Base-by-base conservation (phyloP, 257 asterid genomes). In the Salvia miltiorrhiza region DNA sequence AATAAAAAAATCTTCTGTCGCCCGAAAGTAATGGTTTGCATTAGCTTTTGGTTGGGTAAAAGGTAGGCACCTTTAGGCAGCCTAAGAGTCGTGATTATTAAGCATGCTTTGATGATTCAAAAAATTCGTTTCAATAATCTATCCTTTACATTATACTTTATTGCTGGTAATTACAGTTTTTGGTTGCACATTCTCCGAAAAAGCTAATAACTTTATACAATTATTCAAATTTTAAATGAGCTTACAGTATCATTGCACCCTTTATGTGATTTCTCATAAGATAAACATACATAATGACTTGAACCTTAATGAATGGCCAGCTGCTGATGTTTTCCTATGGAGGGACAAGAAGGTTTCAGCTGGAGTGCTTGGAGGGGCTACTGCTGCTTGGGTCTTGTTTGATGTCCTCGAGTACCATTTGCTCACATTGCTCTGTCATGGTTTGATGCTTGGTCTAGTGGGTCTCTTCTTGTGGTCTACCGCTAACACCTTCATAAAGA, bases 291-390 rank as follows among this genome's bases (percentile, higher is more conserved):
- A 32, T 63, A 53, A 11, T 63, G 66, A 67, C 68, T 60, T 1
- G 65, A 63, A 6, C 26, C 53, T 37, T 45, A 8, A n/a, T 68
- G 44, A 14, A 43, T 76, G 62, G 10, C 40, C 84, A 94, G 99
- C 79, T 62, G 99, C 99, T 58, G 96, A 94, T 82, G 76, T 91
- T 78, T 75, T 94, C 17, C 80, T 94, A 64, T 94, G 97, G 99
- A 89, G 81, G 84, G 77, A 94, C 83, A 86, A 84, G 91, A 91
- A 94, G 77, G 82, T 83, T 30, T 91, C 99, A 5, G 99, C 79
- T 0, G 93, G 82, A 60, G 88, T 94, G 10, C 84, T 94, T 0
- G 96, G 86, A 28, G 95, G 83, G 45, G 90, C 88, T 0, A 89
- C 97, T 7, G 95, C 90, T 41, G 72, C 82, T 55, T 94, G 95